These are phyloP conservation scores for Ogataea siamensis DNA, from an alignment of 805 yeast species.

Conservation along the genomic window DNA sequence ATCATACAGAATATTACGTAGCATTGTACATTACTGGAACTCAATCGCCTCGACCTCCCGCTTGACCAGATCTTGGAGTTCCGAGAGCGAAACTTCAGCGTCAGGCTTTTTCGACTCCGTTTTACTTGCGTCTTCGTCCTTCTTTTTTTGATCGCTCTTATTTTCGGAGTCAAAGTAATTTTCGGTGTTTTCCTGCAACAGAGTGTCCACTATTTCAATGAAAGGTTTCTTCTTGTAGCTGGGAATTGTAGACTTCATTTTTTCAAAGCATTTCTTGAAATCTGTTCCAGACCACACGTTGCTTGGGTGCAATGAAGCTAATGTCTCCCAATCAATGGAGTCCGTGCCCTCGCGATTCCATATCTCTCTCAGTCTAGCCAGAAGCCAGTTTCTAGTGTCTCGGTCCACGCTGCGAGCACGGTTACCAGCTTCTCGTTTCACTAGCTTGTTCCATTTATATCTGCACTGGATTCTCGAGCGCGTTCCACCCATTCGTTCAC, in stretches of 20 bases:
- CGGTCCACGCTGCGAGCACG: slow-evolving; percentile 43
- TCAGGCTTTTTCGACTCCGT: slow-evolving; percentile 6
- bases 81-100: slow-evolving; percentile 17
- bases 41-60: slow-evolving; percentile 22
- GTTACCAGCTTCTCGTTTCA: slow-evolving; percentile 53
- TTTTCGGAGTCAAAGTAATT: slow-evolving; percentile 1
- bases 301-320: slow-evolving; percentile 46
- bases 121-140: slow-evolving; percentile 7
- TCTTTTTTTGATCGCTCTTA: slow-evolving; percentile 2
- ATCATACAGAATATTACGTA: background rate
- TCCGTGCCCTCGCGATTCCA: slow-evolving; percentile 39
- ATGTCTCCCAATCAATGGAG: slow-evolving; percentile 53
- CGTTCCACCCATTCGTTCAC: slow-evolving; percentile 85
- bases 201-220: slow-evolving; percentile 31
- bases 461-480: slow-evolving; percentile 93
- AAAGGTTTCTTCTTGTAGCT: slow-evolving; percentile 43
- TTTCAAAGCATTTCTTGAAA: slow-evolving; percentile 59
- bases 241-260: slow-evolving; percentile 50
- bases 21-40: slow-evolving; percentile 12
- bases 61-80: slow-evolving; percentile 21
- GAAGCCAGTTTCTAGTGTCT: slow-evolving; percentile 50
- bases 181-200: slow-evolving; percentile 18
- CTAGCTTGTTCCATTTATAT: slow-evolving; percentile 87
- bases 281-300: slow-evolving; percentile 58
- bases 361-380: slow-evolving; percentile 44